Evolutionary conservation across 108 stramenopile species (phyloP), one percentile per base, ranked within the genome.

Genomic region (Pseudonitzschia pungens): DNA sequence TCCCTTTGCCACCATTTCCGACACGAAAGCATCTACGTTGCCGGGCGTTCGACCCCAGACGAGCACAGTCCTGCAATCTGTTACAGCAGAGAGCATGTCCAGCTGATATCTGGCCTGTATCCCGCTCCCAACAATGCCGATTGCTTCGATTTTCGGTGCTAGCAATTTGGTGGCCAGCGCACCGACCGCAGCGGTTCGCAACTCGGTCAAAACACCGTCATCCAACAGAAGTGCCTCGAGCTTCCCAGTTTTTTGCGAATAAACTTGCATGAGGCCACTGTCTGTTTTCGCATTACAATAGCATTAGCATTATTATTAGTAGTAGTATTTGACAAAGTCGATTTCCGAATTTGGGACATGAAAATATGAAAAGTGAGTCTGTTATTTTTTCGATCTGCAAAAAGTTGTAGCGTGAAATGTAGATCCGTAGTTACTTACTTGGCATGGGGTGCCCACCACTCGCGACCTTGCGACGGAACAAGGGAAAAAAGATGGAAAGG

Each of bases 131-230:
- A 91, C 31, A 12, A 91, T 79, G 6, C 90, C 90, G 68, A 91
- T 82, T 32, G 33, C 14, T 53, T 27, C 26, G 50, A 79, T 65
- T 18, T 59, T 28, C 2, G 87, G 86, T 28, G 76, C 77, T 28
- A 91, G 32, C 33, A 83, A 43, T n/a, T 75, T 41, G n/a, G 84
- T 78, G 16, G 83, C 86, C n/a, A 85, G 63, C 0, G 90, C 90
- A n/a, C 90, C 87, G 0, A 81, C 86, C 7, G 90, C 90, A 56
- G 88, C 90, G 10, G 90, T 91, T 58, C 90, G 70, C 43, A 91
- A 31, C 66, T 91, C 90, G 0, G 90, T 91, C 67, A 89, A 74
- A 0, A 88, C 56, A 11, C 90, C 90, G 16, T 89, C 86, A 55
- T 91, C 90, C 48, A 87, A 60, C 29, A 91, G 56, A 0, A 91